Conservation (phyloP, 805 yeast genomes). For the Naumovozyma dairenensis region DNA sequence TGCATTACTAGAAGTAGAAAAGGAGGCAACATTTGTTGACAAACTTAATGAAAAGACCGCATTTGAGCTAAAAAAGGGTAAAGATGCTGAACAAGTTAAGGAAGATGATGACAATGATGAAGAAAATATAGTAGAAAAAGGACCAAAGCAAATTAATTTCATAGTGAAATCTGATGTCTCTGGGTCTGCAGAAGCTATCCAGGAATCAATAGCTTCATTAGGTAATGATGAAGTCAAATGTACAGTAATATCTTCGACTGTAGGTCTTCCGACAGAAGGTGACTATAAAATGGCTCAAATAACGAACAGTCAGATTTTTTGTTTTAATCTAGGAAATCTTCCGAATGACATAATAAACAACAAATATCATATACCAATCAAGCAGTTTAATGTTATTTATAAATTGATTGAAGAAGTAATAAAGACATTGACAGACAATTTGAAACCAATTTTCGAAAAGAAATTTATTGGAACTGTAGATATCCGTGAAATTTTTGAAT, state of each 20-base stretch:
- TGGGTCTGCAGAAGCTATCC: slow-evolving; percentile 91
- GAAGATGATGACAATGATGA: slow-evolving; percentile 38
- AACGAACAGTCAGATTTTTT: slow-evolving; percentile 62
- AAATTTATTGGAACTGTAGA: slow-evolving; percentile 59
- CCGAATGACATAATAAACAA: slow-evolving; percentile 50
- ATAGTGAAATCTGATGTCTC: slow-evolving; percentile 85
- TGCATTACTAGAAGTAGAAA: slow-evolving; percentile 47
- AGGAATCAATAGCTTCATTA: slow-evolving; percentile 66
- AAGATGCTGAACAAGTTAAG: slow-evolving; percentile 34
- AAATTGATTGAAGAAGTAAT: slow-evolving; percentile 80
- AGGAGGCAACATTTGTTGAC: slow-evolving; percentile 57
- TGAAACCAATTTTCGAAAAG: slow-evolving; percentile 58
- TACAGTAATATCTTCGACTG: slow-evolving; percentile 60
- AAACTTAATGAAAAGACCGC: slow-evolving; percentile 57
- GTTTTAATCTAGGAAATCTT: slow-evolving; percentile 59
- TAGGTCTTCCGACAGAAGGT: slow-evolving; percentile 63
- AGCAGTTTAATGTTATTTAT: slow-evolving; percentile 71
- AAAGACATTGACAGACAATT: slow-evolving; percentile 43
- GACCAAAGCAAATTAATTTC: slow-evolving; percentile 38
- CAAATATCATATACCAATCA: slow-evolving; percentile 50
- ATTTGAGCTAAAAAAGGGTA: slow-evolving; percentile 34
- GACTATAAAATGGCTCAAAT: slow-evolving; percentile 61
- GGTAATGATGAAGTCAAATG: slow-evolving; percentile 81
- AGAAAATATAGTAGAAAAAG: slow-evolving; percentile 24
- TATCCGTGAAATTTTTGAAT: slow-evolving; percentile 61